A percentile compares a stretch with the other conserved stretches of the same genome.
phyloP scores from a whole-genome alignment of 352 stramenopile genomes.

The Phytophthora pluvialis region DNA sequence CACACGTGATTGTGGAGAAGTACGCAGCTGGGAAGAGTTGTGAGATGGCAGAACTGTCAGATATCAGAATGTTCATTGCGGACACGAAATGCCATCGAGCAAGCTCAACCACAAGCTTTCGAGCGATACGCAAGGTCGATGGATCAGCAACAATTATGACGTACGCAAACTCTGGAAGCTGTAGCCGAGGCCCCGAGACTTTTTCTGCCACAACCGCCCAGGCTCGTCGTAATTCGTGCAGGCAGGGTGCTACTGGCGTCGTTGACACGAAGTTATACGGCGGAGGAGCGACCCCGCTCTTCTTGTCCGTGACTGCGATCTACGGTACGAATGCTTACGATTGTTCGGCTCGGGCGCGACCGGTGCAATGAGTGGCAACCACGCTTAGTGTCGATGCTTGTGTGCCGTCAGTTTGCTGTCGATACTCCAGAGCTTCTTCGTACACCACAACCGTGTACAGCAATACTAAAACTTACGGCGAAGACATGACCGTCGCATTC shows the following conservation, averaged over 20 bases:
- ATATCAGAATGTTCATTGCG: constrained; percentile 5
- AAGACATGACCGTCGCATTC: constrained; percentile 6
- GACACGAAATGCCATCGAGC: constrained; percentile 20
- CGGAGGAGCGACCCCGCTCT: constrained; percentile 12
- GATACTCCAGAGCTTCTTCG: constrained; percentile 1
- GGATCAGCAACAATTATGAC: constrained; percentile 15
- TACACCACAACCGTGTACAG: constrained; percentile 7
- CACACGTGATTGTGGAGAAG: constrained; percentile 16
- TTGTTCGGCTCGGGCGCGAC: constrained; percentile 1
- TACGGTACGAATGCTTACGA: background rate
- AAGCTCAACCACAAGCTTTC: constrained; percentile 1
- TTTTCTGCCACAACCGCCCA: constrained; percentile 4
- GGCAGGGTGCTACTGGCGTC: background rate
- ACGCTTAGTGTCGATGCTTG: constrained; percentile 1
- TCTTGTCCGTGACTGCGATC: background rate
- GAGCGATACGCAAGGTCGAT: constrained; percentile 9
- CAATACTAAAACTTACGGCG: constrained; percentile 3
- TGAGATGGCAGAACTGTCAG: background rate
- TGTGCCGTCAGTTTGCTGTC: constrained; percentile 6
- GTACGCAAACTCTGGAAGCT: constrained; percentile 6
- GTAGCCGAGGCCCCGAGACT: background rate
- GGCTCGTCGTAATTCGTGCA: constrained; percentile 6
- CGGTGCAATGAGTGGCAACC: constrained; percentile 7
- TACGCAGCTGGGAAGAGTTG: constrained; percentile 12
- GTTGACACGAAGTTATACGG: constrained; percentile 11